Evolutionary conservation across 352 stramenopile species (phyloP).

Genomic region (Pythium rhizo-oryzae): DNA sequence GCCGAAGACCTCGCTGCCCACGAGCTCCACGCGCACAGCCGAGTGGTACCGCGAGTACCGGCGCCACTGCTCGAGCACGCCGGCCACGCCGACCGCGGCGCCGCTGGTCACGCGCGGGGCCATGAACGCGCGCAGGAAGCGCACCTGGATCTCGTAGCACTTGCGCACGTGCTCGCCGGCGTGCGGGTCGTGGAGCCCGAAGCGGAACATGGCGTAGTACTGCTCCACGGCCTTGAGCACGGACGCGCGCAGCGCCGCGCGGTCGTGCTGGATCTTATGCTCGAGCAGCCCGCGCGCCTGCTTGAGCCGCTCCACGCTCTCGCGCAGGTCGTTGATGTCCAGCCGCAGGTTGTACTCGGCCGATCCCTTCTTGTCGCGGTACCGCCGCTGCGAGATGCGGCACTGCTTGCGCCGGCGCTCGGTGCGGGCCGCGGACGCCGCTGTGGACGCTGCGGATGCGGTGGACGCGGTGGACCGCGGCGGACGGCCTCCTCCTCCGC

Average conservation of each 20-base stretch:
- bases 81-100: conserved; percentile 36
- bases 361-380: conserved; percentile 70
- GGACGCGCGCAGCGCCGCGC: conserved; percentile 33
- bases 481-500: not conserved
- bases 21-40: conserved; percentile 36
- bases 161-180: conserved; percentile 37
- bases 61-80: conserved; percentile 62
- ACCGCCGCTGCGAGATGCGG: conserved; percentile 67
- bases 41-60: conserved; percentile 64
- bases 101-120: conserved; percentile 47
- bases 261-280: conserved; percentile 49
- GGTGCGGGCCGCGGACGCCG: conserved; percentile 23
- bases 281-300: conserved; percentile 47
- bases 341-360: conserved; percentile 67
- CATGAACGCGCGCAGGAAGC: conserved; percentile 56
- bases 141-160: conserved; percentile 57
- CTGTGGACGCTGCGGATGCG: not conserved
- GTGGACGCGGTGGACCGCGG: not conserved
- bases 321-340: conserved; percentile 62
- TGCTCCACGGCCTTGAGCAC: conserved; percentile 57
- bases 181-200: conserved; percentile 52
- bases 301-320: conserved; percentile 56
- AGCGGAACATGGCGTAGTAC: conserved; percentile 69
- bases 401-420: conserved; percentile 59
- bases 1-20: conserved; percentile 47